Base-by-base conservation (phyloP, 225 moss, liverwort and hornwort species). In the Anthoceros angustus region DNA sequence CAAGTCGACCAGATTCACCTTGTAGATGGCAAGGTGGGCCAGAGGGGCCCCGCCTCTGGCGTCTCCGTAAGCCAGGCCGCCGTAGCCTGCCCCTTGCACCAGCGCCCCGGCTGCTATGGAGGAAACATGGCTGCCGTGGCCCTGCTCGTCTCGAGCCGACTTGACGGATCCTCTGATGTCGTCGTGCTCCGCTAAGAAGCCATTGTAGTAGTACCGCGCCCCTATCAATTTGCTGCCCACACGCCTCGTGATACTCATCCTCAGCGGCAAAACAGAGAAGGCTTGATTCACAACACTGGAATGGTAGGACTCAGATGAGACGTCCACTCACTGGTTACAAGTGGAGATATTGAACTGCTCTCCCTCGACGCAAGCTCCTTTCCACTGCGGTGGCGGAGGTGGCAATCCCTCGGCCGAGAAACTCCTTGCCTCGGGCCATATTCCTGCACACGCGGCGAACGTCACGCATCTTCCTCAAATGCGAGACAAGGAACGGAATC, bases 371-470 rank as follows among this genome's bases (percentile, higher is more conserved):
- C 55, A 55, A 7, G 55, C 55, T 55, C 55, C 55, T 23, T 55
- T 55, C 55, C 55, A 55, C n/a, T 5, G 23, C 55, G 23, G 55
- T 0, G 55, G 55, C 18, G 55, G 55, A 15, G 55, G 10, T 7
- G 55, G 55, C 55, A 55, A 5, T 18, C 55, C 55, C 14, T 7
- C n/a, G 7, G 8, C n/a, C 14, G 55, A 55, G 55, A 55, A 55
- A 20, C 55, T 55, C 55, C n/a, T 55, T 8, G 55, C 55, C 55
- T 55, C 55, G 8, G 55, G 55, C 55, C 55, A 55, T n/a, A 55
- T n/a, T n/a, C 55, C 55, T 55, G 55, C 55, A 23, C 55, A 55
- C 8, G 23, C 46, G 2, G 46, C 12, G 18, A 18, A 48, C 5
- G 12, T 48, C 46, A 48, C 46, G 46, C 12, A 48, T 48, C 18